Conservation (phyloP, 2,329 filamentous ascomycete genomes). For the Calycina herbarum region DNA sequence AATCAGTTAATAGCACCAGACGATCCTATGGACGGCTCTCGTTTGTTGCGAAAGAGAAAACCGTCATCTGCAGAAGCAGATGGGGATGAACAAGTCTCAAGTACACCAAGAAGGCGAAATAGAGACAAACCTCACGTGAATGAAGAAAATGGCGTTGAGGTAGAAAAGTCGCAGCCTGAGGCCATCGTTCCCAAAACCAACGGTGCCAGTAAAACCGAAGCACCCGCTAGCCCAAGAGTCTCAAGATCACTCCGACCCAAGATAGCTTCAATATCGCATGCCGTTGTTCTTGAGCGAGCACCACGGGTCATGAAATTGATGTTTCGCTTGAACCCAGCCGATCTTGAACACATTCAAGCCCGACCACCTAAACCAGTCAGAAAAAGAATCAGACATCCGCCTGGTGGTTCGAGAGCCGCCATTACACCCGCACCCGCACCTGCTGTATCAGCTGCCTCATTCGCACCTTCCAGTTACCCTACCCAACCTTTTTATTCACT, state of each 20-base stretch:
- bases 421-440: slow-evolving; percentile 19
- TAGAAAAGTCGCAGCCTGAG: background rate
- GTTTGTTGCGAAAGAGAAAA: slow-evolving; percentile 80
- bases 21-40: slow-evolving; percentile 73
- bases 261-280: slow-evolving; percentile 43
- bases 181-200: slow-evolving; percentile 20
- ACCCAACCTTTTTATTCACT: slow-evolving; percentile 84
- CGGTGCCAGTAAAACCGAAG: slow-evolving; percentile 25
- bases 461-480: slow-evolving; percentile 47
- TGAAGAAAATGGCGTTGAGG: slow-evolving; percentile 1
- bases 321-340: slow-evolving; percentile 56
- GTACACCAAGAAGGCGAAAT: slow-evolving; percentile 52
- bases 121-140: slow-evolving; percentile 17
- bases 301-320: slow-evolving; percentile 51
- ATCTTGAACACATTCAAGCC: slow-evolving; percentile 61
- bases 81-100: slow-evolving; percentile 49
- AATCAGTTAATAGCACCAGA: slow-evolving; percentile 71
- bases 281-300: slow-evolving; percentile 40
- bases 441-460: slow-evolving; percentile 39
- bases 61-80: slow-evolving; percentile 68
- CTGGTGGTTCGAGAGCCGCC: slow-evolving; percentile 39
- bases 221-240: slow-evolving; percentile 41
- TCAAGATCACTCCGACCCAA: slow-evolving; percentile 60
- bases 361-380: slow-evolving; percentile 57
- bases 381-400: slow-evolving; percentile 45